Percentiles rank a stretch among this genome's conserved stretches.
Evolutionary conservation across 2,329 filamentous ascomycete genomes (phyloP).

Genomic region (Phyllosticta paracitricarpa): DNA sequence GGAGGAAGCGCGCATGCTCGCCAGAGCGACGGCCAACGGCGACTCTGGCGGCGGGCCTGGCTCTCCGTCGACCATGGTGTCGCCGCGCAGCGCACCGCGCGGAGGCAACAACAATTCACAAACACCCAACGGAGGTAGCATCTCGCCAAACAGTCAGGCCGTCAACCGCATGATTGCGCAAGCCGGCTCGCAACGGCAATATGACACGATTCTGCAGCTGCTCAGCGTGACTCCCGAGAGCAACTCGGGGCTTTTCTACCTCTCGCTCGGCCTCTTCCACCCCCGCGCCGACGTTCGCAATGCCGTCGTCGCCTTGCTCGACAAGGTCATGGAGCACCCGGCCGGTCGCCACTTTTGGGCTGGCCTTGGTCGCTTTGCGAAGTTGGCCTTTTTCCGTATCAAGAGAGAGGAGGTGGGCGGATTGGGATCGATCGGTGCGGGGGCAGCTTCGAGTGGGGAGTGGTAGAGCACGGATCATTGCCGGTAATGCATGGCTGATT

Average conservation of each 20-base stretch:
- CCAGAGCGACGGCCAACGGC: constrained; percentile 10
- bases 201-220: constrained; percentile 45
- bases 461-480: not conserved
- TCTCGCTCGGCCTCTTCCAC: constrained; percentile 86
- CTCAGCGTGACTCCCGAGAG: constrained; percentile 75
- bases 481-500: too few relatives aligned
- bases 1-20: constrained; percentile 1
- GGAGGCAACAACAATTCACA: constrained; percentile 13
- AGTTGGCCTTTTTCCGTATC: constrained; percentile 72
- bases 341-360: constrained; percentile 92
- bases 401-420: constrained; percentile 46
- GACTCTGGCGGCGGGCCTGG: not conserved
- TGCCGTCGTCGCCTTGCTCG: constrained; percentile 68
- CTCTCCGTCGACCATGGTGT: constrained; percentile 13
- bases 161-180: not conserved
- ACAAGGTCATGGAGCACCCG: constrained; percentile 74
- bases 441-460: not conserved
- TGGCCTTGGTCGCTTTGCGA: constrained; percentile 75
- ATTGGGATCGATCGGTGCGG: not conserved
- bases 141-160: constrained; percentile 5
- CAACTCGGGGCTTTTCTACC: constrained; percentile 80
- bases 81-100: constrained; percentile 11
- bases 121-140: not conserved
- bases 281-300: constrained; percentile 70
- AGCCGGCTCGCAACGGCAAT: constrained; percentile 19